Evolutionary conservation across 2,329 filamentous ascomycete species (phyloP), one percentile per base, ranked within the genome.

Genomic region (Calonectria henricotiae): DNA sequence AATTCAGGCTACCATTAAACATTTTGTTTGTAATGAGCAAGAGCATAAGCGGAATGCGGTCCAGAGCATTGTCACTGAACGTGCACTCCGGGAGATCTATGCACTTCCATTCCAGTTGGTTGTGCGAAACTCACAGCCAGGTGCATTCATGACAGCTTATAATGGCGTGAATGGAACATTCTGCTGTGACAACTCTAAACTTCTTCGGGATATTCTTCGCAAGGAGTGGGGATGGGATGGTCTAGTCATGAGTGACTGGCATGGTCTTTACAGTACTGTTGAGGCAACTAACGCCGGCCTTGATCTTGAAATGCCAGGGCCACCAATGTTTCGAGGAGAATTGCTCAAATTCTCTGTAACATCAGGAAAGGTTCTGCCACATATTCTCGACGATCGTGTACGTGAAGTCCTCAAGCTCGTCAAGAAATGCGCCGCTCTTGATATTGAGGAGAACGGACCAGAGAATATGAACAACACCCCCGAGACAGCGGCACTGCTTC

Each of bases 11-110:
- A 73, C 71, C 13, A 54, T 69, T 30, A 61, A 58, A 12, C 49
- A 69, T 5, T 65, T 71, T 13, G 27, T 73, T 4, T 37, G 41
- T n/a, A 51, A 60, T 51, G 15, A 67, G 61, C 67, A 94, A 94
- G 82, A 92, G 92, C 71, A 86, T 91, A 20, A 65, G 17, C 27
- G 61, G 11, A 47, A 37, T 35, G 61, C 61, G 8, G 61, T 47
- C 30, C 43, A 47, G 17, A 32, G 27, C 5, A 49, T 49, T 9
- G 61, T 63, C 17, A 63, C 41, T 27, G 62, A 65, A 13, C 35
- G 62, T 3, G 62, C 62, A 3, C 27, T 65, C 4, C 32, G 62
- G 8, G 62, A 65, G 27, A 54, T 65, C 12, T 55, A 65, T 25
- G 17, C 39, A 4, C 62, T 54, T 1, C 63, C 63, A 30, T 66